Evolutionary conservation across 1,284 basidiomycete species (phyloP).

Genomic region (Moesziomyces sp.): DNA sequence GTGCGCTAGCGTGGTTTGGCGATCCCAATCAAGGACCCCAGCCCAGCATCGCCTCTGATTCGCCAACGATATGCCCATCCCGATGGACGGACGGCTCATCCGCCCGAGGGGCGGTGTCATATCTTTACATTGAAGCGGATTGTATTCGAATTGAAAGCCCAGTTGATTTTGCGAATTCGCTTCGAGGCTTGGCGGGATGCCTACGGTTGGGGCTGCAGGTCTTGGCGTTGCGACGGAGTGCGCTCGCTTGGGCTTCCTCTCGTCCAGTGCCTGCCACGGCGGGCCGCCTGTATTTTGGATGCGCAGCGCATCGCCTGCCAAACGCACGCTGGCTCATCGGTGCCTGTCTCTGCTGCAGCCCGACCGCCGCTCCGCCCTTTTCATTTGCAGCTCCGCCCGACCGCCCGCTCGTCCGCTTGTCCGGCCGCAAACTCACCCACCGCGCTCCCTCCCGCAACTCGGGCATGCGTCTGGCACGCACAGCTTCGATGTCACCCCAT

Average conservation of each 20-base stretch:
- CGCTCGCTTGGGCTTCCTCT: constrained; percentile 13
- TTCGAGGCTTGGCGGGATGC: constrained; percentile 33
- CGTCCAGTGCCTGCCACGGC: constrained; percentile 3
- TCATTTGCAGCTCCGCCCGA: background rate
- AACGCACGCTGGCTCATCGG: constrained; percentile 7
- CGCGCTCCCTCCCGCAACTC: no score
- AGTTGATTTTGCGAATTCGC: constrained; percentile 3
- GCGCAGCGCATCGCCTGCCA: no score
- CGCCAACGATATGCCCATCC: background rate
- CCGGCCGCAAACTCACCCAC: background rate
- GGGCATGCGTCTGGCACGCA: no score
- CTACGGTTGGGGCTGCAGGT: constrained; percentile 38
- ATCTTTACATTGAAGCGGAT: background rate
- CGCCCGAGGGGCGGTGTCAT: no score
- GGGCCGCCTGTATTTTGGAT: no score
- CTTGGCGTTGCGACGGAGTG: constrained; percentile 29
- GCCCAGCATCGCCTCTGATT: background rate
- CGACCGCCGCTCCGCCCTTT: constrained; percentile 34
- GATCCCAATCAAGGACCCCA: background rate
- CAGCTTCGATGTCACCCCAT: no score
- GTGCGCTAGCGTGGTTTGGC: constrained; percentile 1
- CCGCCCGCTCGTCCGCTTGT: background rate
- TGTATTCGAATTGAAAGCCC: background rate
- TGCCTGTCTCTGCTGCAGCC: constrained; percentile 13
- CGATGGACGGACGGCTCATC: no score